phyloP scores from a whole-genome alignment of 1,284 basidiomycete species.

The Naganishia sp. region DNA sequence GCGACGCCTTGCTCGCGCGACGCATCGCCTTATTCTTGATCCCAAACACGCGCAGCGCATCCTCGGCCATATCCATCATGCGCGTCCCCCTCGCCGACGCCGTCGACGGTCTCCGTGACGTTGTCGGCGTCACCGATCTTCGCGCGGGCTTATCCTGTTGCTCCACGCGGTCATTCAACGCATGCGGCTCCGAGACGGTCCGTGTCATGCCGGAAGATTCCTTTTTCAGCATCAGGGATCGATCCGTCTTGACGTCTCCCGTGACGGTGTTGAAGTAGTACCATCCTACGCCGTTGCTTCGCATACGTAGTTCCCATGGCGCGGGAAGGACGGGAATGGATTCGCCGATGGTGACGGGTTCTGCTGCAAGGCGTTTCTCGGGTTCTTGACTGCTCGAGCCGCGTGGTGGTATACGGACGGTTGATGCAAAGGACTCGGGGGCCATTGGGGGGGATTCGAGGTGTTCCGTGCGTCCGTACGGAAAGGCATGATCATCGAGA shows the following conservation, averaged over 20 bases:
- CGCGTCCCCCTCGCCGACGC: background rate
- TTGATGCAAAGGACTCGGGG: background rate
- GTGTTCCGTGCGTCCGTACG: slow-evolving; percentile 20
- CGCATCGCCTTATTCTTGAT: slow-evolving; percentile 4
- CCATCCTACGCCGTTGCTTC: slow-evolving; percentile 17
- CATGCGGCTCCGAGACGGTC: slow-evolving; percentile 7
- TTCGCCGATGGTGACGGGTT: background rate
- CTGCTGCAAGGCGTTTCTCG: background rate
- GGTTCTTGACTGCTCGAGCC: background rate
- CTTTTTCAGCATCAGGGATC: slow-evolving; percentile 7
- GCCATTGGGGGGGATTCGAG: background rate
- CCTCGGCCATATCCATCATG: slow-evolving; percentile 16
- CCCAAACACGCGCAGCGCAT: slow-evolving; percentile 23
- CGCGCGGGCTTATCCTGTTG: background rate
- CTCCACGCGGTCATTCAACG: background rate
- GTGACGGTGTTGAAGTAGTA: slow-evolving; percentile 25
- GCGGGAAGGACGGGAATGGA: slow-evolving; percentile 6
- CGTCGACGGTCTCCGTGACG: slow-evolving; percentile 11
- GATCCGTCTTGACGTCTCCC: slow-evolving; percentile 26
- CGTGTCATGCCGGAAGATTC: slow-evolving; percentile 10
- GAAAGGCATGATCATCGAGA: slow-evolving; percentile 36
- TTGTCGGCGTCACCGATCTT: background rate
- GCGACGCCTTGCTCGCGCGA: slow-evolving; percentile 29
- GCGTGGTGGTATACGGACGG: background rate
- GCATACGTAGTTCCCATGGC: slow-evolving; percentile 21